A percentile compares a stretch with the other conserved stretches of the same genome.
Evolutionary conservation across 148 eudicot genomes (phyloP).

Genomic region (Agrostemma githago): DNA sequence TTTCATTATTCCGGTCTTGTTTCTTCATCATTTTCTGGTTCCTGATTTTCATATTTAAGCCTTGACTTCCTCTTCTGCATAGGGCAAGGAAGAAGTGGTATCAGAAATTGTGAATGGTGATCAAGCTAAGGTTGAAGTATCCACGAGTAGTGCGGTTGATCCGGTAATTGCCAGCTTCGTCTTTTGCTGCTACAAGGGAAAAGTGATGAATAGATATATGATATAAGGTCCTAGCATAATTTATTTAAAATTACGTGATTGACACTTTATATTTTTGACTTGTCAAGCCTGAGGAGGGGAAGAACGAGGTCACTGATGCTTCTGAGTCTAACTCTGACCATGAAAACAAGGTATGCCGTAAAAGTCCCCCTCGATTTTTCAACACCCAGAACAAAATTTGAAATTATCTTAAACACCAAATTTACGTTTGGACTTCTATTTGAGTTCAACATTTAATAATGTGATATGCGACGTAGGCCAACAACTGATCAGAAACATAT

Average conservation of each 20-base stretch:
- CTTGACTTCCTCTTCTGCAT: conserved; percentile 12
- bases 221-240: not conserved
- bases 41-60: conserved; percentile 4
- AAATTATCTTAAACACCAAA: not conserved
- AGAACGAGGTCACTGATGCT: conserved; percentile 33
- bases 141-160: conserved; percentile 35
- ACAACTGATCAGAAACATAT: not conserved
- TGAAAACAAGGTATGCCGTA: conserved; percentile 41
- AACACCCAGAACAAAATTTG: not conserved
- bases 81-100: conserved; percentile 45
- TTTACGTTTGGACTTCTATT: not conserved
- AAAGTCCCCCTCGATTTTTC: not conserved
- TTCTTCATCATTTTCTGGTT: conserved; percentile 1
- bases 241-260: not conserved
- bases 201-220: not conserved
- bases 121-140: conserved; percentile 31
- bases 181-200: not conserved
- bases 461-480: not conserved
- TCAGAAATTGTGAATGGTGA: conserved; percentile 41
- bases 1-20: not conserved
- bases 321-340: conserved; percentile 31
- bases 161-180: conserved; percentile 26
- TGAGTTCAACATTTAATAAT: not conserved
- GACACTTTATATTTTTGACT: conserved; percentile 10
- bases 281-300: conserved; percentile 35